Conservation (phyloP, 106 monocot genomes). For the Ottelia alismoides region DNA sequence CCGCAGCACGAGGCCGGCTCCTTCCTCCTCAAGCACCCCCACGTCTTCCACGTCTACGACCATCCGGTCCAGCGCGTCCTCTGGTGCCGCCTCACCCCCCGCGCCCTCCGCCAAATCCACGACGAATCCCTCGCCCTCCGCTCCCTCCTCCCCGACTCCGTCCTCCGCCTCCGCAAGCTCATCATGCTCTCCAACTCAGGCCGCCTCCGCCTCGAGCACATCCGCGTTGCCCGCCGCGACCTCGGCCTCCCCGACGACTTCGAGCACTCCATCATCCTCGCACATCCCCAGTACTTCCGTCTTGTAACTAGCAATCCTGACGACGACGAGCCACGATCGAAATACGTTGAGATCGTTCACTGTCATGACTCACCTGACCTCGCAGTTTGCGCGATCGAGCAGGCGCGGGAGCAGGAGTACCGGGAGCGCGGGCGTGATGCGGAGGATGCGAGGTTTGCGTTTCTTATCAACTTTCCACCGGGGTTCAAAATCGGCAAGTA, state of each 20-base stretch:
- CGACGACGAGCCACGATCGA: slow-evolving; percentile 33
- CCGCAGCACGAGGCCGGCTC: slow-evolving; percentile 36
- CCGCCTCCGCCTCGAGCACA: slow-evolving; percentile 81
- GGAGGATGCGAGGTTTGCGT: slow-evolving; percentile 77
- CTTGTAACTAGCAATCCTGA: slow-evolving; percentile 22
- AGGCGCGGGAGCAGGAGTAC: slow-evolving; percentile 56
- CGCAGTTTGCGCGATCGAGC: slow-evolving; percentile 45
- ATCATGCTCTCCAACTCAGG: slow-evolving; percentile 44
- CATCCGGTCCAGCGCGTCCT: slow-evolving; percentile 95
- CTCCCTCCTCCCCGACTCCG: slow-evolving; percentile 23
- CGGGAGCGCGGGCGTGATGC: slow-evolving; percentile 37
- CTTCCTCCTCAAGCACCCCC: slow-evolving; percentile 91
- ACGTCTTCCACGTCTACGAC: slow-evolving; percentile 85
- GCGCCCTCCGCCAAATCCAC: slow-evolving; percentile 28
- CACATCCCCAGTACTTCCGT: slow-evolving; percentile 51
- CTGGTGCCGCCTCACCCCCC: slow-evolving; percentile 73
- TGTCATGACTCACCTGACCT: slow-evolving; percentile 12
- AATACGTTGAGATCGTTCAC: slow-evolving; percentile 47
- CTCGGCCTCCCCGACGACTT: slow-evolving; percentile 91
- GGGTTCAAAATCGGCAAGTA: slow-evolving; percentile 97
- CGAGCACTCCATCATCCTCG: slow-evolving; percentile 63
- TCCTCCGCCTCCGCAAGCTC: slow-evolving; percentile 51
- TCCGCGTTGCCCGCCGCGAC: slow-evolving; percentile 61
- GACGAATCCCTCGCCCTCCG: slow-evolving; percentile 41
- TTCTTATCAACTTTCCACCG: slow-evolving; percentile 67